A percentile compares a stretch with the other conserved stretches of the same genome.
These are phyloP conservation scores for Coprinopsis strossmayeri DNA, from an alignment of 768 basidiomycete genomes.

Conservation along the genomic window DNA sequence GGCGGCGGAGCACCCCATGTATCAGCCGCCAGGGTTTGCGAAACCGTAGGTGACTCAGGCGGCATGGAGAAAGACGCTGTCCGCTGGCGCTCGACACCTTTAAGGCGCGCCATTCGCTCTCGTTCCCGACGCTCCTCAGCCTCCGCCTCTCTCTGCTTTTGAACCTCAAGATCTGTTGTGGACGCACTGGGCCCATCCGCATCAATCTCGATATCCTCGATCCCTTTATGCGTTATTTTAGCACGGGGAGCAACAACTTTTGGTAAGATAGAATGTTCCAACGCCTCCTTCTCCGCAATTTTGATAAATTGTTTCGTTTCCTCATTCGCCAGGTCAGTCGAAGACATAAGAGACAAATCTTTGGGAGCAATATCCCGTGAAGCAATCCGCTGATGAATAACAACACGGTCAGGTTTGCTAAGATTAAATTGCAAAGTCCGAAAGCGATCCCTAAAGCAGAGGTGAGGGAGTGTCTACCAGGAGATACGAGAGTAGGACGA, in stretches of 20 bases:
- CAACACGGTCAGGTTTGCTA: slow-evolving; percentile 72
- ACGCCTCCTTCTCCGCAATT: slow-evolving; percentile 72
- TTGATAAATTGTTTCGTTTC: slow-evolving; percentile 80
- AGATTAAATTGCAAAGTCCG: slow-evolving; percentile 87
- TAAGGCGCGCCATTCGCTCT: slow-evolving; percentile 60
- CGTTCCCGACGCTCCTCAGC: slow-evolving; percentile 66
- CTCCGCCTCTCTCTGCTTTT: slow-evolving; percentile 56
- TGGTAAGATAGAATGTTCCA: slow-evolving; percentile 80
- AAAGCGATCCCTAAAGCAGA: slow-evolving; percentile 68
- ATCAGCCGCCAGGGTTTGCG: slow-evolving; percentile 28
- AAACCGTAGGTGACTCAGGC: slow-evolving; percentile 62
- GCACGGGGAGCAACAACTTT: slow-evolving; percentile 60
- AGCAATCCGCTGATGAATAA: slow-evolving; percentile 75
- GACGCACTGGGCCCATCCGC: slow-evolving; percentile 42
- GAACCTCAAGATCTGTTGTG: slow-evolving; percentile 46
- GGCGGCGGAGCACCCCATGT: slow-evolving; percentile 61
- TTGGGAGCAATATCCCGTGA: slow-evolving; percentile 57
- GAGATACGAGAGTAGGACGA: slow-evolving; percentile 13
- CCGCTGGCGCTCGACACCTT: slow-evolving; percentile 42
- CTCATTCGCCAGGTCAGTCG: slow-evolving; percentile 84
- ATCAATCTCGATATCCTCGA: slow-evolving; percentile 79
- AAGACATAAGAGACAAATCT: slow-evolving; percentile 78
- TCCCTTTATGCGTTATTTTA: slow-evolving; percentile 90
- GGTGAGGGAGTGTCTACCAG: slow-evolving; percentile 6
- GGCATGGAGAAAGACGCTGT: slow-evolving; percentile 57